Evolutionary conservation across 805 yeast genomes (phyloP).

Genomic region (Sungouiozyma intestinalis): DNA sequence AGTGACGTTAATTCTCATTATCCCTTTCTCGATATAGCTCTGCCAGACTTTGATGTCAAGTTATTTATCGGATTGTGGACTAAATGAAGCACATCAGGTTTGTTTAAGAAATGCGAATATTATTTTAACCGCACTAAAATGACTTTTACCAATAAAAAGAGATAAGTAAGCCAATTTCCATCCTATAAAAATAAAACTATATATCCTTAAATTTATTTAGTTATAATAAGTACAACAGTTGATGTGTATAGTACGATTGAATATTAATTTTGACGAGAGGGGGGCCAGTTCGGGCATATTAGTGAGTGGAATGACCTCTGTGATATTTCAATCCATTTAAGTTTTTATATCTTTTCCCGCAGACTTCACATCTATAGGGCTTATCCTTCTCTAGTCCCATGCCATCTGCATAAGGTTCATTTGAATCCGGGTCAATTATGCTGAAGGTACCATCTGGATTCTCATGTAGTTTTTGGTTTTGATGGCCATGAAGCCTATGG

Average conservation of each 20-base stretch:
- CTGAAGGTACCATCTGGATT: slow-evolving; percentile 90
- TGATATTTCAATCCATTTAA: slow-evolving; percentile 94
- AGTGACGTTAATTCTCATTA: slow-evolving; percentile 22
- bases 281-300: slow-evolving; percentile 2
- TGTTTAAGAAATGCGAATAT: too few species aligned
- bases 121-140: too few species aligned
- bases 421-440: slow-evolving; percentile 83
- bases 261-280: slow-evolving; percentile 1
- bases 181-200: neutral
- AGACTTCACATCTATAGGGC: slow-evolving; percentile 96
- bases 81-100: too few species aligned
- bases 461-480: slow-evolving; percentile 81
- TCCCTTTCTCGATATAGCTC: neutral
- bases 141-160: neutral
- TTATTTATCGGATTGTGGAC: too few species aligned
- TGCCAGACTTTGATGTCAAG: too few species aligned
- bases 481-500: slow-evolving; percentile 94
- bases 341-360: slow-evolving; percentile 95
- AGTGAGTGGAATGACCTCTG: slow-evolving; percentile 97
- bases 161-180: neutral
- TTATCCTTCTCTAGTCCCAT: slow-evolving; percentile 94
- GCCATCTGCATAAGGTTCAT: slow-evolving; percentile 86
- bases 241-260: neutral
- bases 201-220: neutral
- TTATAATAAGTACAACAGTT: neutral